These are phyloP conservation scores for Centella asiatica DNA, from an alignment of 129 eudicot species.

Conservation along the genomic window DNA sequence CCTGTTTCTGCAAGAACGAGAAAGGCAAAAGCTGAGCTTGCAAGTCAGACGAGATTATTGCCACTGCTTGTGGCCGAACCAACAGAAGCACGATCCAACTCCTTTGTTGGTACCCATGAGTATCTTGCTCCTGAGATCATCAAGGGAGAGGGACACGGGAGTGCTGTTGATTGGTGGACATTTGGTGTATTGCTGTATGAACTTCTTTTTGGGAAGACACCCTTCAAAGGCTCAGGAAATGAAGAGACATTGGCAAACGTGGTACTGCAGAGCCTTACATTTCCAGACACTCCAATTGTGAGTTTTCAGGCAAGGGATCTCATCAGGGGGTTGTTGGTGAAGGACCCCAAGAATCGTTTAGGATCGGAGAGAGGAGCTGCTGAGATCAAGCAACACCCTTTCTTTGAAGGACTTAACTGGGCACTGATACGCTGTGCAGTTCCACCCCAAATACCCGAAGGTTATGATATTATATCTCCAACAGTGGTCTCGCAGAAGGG, in stretches of 20 bases:
- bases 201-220: slow-evolving; percentile 90
- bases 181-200: slow-evolving; percentile 88
- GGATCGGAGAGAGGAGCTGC: slow-evolving; percentile 90
- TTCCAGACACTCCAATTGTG: slow-evolving; percentile 80
- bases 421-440: slow-evolving; percentile 84
- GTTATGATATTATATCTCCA: slow-evolving; percentile 28
- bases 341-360: slow-evolving; percentile 80
- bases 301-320: slow-evolving; percentile 90
- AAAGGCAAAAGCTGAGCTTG: slow-evolving; percentile 38
- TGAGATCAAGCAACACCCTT: slow-evolving; percentile 85
- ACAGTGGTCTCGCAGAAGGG: slow-evolving; percentile 35
- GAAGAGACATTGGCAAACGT: slow-evolving; percentile 89
- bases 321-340: slow-evolving; percentile 58
- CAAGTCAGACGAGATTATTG: slow-evolving; percentile 33
- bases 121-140: slow-evolving; percentile 95
- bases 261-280: slow-evolving; percentile 58
- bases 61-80: slow-evolving; percentile 97
- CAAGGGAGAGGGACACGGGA: slow-evolving; percentile 95
- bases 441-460: slow-evolving; percentile 81
- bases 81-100: slow-evolving; percentile 89
- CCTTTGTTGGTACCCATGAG: slow-evolving; percentile 97
- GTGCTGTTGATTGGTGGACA: slow-evolving; percentile 99
- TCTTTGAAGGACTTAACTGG: slow-evolving; percentile 94
- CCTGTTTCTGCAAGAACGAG: slow-evolving; percentile 35
- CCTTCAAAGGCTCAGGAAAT: slow-evolving; percentile 79